Conservation (phyloP, 352 stramenopile genomes). For the Phytopythium ostracodes region DNA sequence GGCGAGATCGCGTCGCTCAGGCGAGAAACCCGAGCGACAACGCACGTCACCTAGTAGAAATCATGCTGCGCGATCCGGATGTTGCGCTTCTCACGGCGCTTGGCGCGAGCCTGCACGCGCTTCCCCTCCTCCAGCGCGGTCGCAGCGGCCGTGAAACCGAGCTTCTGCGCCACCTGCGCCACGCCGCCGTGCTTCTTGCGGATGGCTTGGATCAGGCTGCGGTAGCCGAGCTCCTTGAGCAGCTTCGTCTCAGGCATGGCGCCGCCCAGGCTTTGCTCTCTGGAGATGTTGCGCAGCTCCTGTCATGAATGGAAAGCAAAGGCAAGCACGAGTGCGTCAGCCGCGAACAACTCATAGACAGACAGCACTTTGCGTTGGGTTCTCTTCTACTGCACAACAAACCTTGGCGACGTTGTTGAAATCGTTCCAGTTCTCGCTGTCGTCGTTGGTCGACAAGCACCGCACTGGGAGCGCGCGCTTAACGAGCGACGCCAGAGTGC, state of each 20-base stretch:
- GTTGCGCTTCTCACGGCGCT: conserved; percentile 56
- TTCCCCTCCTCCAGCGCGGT: conserved; percentile 60
- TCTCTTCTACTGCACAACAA: background rate
- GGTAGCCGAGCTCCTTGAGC: conserved; percentile 65
- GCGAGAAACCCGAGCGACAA: background rate
- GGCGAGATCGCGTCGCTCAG: no score
- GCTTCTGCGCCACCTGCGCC: conserved; percentile 48
- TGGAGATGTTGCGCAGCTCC: conserved; percentile 60
- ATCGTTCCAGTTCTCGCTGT: conserved; percentile 42
- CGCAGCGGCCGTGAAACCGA: conserved; percentile 35
- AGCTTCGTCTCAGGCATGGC: conserved; percentile 61
- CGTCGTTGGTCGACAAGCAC: conserved; percentile 10
- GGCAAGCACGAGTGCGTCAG: background rate
- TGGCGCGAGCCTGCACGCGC: conserved; percentile 56
- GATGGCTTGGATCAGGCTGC: conserved; percentile 61
- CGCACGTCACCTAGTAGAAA: conserved; percentile 38
- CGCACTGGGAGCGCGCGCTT: background rate
- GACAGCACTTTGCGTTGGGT: background rate
- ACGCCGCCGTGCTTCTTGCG: conserved; percentile 83
- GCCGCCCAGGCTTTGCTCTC: conserved; percentile 35
- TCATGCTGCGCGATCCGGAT: conserved; percentile 54
- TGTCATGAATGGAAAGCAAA: conserved; percentile 6
- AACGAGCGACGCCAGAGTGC: background rate
- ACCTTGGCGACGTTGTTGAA: conserved; percentile 67
- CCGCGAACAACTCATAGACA: background rate